Evolutionary conservation across 2,329 filamentous ascomycete species (phyloP).

Genomic region (Chrysosphaeria jannelii): DNA sequence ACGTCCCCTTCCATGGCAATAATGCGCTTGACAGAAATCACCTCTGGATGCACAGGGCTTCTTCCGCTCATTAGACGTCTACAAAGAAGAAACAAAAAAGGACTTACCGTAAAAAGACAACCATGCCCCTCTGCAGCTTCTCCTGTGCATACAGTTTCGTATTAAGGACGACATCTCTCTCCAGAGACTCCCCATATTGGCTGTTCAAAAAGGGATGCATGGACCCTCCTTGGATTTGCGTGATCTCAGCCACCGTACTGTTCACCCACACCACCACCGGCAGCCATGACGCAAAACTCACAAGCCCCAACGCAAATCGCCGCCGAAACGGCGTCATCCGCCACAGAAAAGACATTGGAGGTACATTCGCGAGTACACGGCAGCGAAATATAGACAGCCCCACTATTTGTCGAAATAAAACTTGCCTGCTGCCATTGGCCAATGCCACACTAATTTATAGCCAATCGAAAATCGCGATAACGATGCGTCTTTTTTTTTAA

Average conservation of each 20-base stretch:
- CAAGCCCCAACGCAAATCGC: constrained; percentile 14
- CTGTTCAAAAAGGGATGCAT: constrained; percentile 57
- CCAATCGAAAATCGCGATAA: no score
- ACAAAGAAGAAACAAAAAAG: not conserved
- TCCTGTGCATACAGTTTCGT: constrained; percentile 26
- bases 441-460: no score
- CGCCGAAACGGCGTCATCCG: no score
- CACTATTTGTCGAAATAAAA: no score
- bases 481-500: no score
- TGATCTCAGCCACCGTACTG: constrained; percentile 25
- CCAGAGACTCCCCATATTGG: constrained; percentile 23
- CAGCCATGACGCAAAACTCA: constrained; percentile 27
- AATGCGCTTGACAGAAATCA: constrained; percentile 51
- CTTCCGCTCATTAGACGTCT: constrained; percentile 11
- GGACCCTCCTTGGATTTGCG: constrained; percentile 26
- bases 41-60: constrained; percentile 39
- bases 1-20: constrained; percentile 55
- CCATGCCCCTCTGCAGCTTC: constrained; percentile 36
- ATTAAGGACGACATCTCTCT: constrained; percentile 24
- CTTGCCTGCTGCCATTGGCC: no score
- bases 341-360: no score
- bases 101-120: constrained; percentile 36
- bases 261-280: constrained; percentile 31
- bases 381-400: no score
- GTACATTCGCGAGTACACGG: no score